Conservation (phyloP, 805 yeast genomes). For the Suhomyces sp. region DNA sequence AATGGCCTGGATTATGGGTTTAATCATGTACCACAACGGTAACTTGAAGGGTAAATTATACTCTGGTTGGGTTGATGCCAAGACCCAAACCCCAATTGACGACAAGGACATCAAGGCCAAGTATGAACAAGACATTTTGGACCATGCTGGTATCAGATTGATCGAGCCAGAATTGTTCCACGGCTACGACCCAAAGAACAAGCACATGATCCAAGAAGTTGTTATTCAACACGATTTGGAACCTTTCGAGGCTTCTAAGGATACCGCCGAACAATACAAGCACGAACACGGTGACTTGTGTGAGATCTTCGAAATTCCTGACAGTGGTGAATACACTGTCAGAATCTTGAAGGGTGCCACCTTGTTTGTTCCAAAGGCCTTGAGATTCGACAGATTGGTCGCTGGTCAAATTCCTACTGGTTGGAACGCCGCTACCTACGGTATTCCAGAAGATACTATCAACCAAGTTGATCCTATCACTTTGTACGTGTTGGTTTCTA, state of each 20-base stretch:
- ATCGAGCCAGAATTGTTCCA: slow-evolving; percentile 92
- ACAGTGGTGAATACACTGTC: slow-evolving; percentile 89
- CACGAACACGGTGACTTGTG: slow-evolving; percentile 91
- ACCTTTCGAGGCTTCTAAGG: slow-evolving; percentile 91
- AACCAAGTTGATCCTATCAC: slow-evolving; percentile 97
- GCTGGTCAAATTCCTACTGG: slow-evolving; percentile 98
- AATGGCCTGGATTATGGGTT: slow-evolving; percentile 99
- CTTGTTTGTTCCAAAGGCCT: slow-evolving; percentile 86
- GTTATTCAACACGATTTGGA: slow-evolving; percentile 96
- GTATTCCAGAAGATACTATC: slow-evolving; percentile 90
- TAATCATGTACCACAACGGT: slow-evolving; percentile 93
- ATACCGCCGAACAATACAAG: slow-evolving; percentile 92
- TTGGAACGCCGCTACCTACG: slow-evolving; percentile 93
- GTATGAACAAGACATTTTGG: slow-evolving; percentile 85
- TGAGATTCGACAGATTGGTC: slow-evolving; percentile 68
- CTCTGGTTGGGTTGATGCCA: slow-evolving; percentile 97
- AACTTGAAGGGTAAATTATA: slow-evolving; percentile 83
- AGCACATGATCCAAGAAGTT: slow-evolving; percentile 91
- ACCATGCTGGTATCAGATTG: slow-evolving; percentile 94
- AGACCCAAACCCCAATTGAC: slow-evolving; percentile 88
- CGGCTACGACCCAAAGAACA: slow-evolving; percentile 93
- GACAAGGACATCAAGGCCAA: slow-evolving; percentile 90
- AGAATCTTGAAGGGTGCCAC: slow-evolving; percentile 90
- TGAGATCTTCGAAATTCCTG: slow-evolving; percentile 85
- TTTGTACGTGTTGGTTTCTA: slow-evolving; percentile 85